Conservation (phyloP, 139 green algal species). For the Closterium sp. region DNA sequence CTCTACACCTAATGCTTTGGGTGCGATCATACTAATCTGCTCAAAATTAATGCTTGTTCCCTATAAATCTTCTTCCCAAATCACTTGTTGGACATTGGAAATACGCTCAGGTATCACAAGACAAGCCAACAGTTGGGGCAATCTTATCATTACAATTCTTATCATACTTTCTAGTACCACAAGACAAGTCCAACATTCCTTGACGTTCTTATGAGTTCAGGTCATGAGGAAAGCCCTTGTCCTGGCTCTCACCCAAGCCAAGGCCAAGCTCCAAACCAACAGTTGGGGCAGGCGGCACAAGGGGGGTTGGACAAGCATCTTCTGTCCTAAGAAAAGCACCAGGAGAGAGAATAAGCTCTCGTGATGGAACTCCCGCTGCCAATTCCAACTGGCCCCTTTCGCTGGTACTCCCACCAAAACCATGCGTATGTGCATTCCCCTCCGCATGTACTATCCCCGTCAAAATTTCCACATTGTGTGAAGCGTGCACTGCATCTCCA, state of each 20-base stretch:
- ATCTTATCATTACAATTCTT: too few species aligned
- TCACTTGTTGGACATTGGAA: too few species aligned
- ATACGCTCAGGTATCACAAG: too few species aligned
- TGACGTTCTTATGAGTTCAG: not conserved
- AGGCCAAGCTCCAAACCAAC: not conserved
- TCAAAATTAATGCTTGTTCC: too few species aligned
- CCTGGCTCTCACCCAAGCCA: not conserved
- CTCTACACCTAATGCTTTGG: too few species aligned
- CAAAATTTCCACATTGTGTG: not conserved
- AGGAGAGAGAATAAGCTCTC: not conserved
- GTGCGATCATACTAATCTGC: too few species aligned
- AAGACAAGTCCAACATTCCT: too few species aligned
- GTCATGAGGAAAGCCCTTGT: not conserved
- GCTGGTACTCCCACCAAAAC: not conserved
- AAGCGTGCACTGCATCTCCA: not conserved
- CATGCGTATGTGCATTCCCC: not conserved
- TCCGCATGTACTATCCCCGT: not conserved
- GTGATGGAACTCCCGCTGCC: not conserved
- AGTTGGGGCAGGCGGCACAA: not conserved
- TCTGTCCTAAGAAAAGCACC: not conserved
- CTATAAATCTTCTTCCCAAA: too few species aligned
- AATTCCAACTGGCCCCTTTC: not conserved
- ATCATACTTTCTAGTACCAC: too few species aligned
- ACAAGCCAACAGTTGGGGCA: too few species aligned
- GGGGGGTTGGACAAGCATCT: not conserved